Conservation (phyloP, 1,284 basidiomycete species). For the Takashimella koratensis region DNA sequence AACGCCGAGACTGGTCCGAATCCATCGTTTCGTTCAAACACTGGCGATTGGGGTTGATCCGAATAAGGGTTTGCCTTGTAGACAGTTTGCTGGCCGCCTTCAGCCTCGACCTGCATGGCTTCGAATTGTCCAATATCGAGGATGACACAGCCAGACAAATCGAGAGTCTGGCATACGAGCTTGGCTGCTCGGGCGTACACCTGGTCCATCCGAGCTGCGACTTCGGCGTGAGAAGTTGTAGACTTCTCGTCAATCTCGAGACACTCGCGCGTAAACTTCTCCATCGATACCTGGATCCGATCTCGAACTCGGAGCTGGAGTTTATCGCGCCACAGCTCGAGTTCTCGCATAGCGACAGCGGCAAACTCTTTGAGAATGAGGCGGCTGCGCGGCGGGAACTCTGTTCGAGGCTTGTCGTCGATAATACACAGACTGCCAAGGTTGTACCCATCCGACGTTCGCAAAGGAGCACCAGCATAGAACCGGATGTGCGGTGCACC, state of each 20-base stretch:
- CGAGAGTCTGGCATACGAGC: conserved; percentile 81
- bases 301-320: conserved; percentile 87
- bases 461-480: conserved; percentile 85
- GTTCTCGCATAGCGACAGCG: conserved; percentile 86
- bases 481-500: conserved; percentile 71
- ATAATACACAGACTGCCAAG: conserved; percentile 83
- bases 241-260: conserved; percentile 72
- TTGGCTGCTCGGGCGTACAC: conserved; percentile 84
- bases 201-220: conserved; percentile 64
- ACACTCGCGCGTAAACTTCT: conserved; percentile 90
- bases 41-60: conserved; percentile 17
- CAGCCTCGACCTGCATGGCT: conserved; percentile 60
- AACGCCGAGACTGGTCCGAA: conserved; percentile 38
- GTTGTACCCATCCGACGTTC: conserved; percentile 85
- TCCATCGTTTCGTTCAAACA: conserved; percentile 30
- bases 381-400: conserved; percentile 82
- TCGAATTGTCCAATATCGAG: conserved; percentile 90
- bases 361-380: conserved; percentile 94
- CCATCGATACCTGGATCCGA: conserved; percentile 91
- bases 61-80: conserved; percentile 49
- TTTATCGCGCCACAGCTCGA: conserved; percentile 93
- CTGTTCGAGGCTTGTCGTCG: conserved; percentile 75
- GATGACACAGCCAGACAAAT: conserved; percentile 85
- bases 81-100: conserved; percentile 49
- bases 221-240: conserved; percentile 24